A percentile compares a stretch with the other conserved stretches of the same genome.
Conservation (phyloP, 768 basidiomycete genomes). For the Tylopilus sp. region DNA sequence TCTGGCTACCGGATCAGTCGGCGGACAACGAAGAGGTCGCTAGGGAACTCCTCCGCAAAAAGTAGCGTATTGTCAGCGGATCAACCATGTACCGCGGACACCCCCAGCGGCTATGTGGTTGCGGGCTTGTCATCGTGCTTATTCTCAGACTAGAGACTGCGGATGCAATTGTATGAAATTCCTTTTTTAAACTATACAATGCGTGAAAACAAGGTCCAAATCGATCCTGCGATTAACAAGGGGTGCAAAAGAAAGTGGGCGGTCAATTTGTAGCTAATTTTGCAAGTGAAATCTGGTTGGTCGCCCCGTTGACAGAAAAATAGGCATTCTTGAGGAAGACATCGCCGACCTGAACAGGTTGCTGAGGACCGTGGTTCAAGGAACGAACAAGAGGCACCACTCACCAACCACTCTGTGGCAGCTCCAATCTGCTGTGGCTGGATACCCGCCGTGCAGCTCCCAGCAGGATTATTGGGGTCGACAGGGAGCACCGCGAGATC, state of each 20-base stretch:
- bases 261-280: conserved; percentile 38
- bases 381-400: conserved; percentile 22
- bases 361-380: background rate
- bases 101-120: background rate
- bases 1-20: conserved; percentile 68
- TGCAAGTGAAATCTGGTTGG: conserved; percentile 60
- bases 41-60: conserved; percentile 63
- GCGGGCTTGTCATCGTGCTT: background rate
- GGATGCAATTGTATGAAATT: background rate
- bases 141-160: background rate
- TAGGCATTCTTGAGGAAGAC: conserved; percentile 78
- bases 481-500: conserved; percentile 62
- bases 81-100: background rate
- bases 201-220: background rate
- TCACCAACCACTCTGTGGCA: conserved; percentile 63
- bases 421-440: conserved; percentile 57
- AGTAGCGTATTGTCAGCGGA: conserved; percentile 10
- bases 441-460: conserved; percentile 72
- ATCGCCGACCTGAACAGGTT: conserved; percentile 48
- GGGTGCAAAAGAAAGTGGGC: background rate
- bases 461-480: conserved; percentile 46
- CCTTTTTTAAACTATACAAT: background rate
- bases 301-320: conserved; percentile 58
- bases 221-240: conserved; percentile 9
- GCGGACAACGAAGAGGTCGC: conserved; percentile 69